These are phyloP conservation scores for Entophlyctis helioformis DNA, from an alignment of 192 early-diverging fungal genomes.

Conservation along the genomic window DNA sequence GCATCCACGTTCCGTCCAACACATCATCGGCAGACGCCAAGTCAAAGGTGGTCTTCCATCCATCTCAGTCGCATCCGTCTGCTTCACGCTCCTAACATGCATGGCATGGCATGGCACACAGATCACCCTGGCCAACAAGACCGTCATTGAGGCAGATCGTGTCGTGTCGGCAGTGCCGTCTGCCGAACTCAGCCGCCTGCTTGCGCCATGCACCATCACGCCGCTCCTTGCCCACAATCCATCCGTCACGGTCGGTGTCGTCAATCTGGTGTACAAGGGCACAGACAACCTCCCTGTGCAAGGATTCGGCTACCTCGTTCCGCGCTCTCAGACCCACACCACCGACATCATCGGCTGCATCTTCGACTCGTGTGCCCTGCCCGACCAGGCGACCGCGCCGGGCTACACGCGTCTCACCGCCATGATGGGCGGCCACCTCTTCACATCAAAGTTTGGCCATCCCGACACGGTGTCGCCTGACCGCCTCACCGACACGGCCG, in stretches of 20 bases:
- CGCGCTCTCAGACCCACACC: slow-evolving; percentile 44
- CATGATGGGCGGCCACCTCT: slow-evolving; percentile 84
- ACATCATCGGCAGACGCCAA: too few species aligned
- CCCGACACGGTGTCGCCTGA: slow-evolving; percentile 13
- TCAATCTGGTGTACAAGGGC: slow-evolving; percentile 60
- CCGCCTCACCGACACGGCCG: slow-evolving; percentile 25
- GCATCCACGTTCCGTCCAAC: too few species aligned
- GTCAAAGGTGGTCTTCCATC: too few species aligned
- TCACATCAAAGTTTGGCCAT: slow-evolving; percentile 41
- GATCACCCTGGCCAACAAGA: slow-evolving; percentile 7
- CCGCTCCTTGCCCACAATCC: slow-evolving; percentile 49
- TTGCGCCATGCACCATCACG: slow-evolving; percentile 7
- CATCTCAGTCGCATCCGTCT: background rate
- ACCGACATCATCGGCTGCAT: slow-evolving; percentile 61
- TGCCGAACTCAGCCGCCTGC: slow-evolving; percentile 27
- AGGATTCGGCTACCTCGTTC: slow-evolving; percentile 89
- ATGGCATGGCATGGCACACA: slow-evolving; percentile 15
- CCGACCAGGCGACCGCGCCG: slow-evolving; percentile 32
- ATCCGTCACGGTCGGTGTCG: slow-evolving; percentile 68
- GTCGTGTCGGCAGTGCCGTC: slow-evolving; percentile 64
- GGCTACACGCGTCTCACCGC: slow-evolving; percentile 57
- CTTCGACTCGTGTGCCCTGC: slow-evolving; percentile 75
- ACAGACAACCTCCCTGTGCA: slow-evolving; percentile 41
- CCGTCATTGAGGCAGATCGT: slow-evolving; percentile 32
- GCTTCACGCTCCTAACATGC: background rate